Evolutionary conservation across 352 stramenopile genomes (phyloP), one percentile per base, ranked within the genome.

Genomic region (Phytopythium aichiense): DNA sequence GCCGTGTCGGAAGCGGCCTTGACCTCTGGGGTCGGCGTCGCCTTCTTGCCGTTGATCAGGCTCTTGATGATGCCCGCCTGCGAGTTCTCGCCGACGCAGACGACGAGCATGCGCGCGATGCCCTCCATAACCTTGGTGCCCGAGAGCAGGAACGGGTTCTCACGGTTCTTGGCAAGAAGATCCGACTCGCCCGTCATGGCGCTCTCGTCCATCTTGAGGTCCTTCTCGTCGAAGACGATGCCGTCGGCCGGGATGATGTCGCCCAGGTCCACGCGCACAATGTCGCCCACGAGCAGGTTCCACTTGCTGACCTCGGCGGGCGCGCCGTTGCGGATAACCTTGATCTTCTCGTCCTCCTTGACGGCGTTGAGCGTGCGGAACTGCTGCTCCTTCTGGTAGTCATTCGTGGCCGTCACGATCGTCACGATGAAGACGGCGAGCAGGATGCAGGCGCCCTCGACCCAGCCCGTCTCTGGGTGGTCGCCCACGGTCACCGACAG

Each of bases 41-140:
- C 84, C 31, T 64, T 66, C 72, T 95, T 85, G 50, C 89, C 81
- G 65, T 92, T 67, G 52, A 94, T 92, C 13, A 92, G 81, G 61
- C 87, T 91, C 67, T 84, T 87, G 71, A 98, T 98, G 56, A 96
- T 94, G 38, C 95, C 94, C 53, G 94, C 95, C 64, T 98, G 92
- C 15, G 85, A 97, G 72, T 95, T 87, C 56, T 92, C 88, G 22
- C 96, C 96, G 8, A 99, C 95, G 31, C 90, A 95, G 12, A 97
- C 77, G 9, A 98, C 93, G 37, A 99, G 72, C 83, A 98, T 98
- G 64, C 88, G 87, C 33, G 82, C 90, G 7, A 94, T 80, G 7
- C 96, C 96, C 52, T 96, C 88, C 72, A 96, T 97, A 28, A 98
- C 88, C 42, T 96, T 97, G 23, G 92, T 98, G 25, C 95, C 96